A percentile compares a stretch with the other conserved stretches of the same genome.
Evolutionary conservation across 2,329 filamentous ascomycete species (phyloP).

Genomic region (Beauveria caledonica): DNA sequence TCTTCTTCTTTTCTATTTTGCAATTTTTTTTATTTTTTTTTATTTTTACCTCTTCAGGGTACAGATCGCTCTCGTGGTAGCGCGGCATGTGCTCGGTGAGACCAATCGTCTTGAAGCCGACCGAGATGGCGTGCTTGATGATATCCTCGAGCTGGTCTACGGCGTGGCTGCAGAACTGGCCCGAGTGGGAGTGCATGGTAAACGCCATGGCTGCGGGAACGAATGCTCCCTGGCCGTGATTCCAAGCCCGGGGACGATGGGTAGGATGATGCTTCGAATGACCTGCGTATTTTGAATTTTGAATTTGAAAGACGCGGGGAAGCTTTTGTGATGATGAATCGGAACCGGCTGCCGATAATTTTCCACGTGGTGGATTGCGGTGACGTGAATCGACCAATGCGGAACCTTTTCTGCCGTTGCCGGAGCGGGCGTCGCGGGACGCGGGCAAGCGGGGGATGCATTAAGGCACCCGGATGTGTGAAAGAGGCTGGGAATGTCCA

Average conservation of each 20-base stretch:
- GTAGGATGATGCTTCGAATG: too few species aligned
- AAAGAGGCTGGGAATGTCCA: neutral
- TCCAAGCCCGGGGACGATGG: too few species aligned
- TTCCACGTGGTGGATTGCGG: constrained; percentile 6
- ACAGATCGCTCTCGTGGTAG: constrained; percentile 63
- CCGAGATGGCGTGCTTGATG: constrained; percentile 66
- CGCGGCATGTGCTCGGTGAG: constrained; percentile 95
- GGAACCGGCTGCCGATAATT: too few species aligned
- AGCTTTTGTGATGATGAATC: neutral
- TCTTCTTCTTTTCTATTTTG: neutral
- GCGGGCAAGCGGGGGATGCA: neutral
- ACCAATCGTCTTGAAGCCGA: constrained; percentile 75
- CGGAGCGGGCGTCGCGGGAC: neutral
- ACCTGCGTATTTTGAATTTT: neutral
- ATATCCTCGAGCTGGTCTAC: constrained; percentile 78
- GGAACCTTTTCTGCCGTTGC: constrained; percentile 1
- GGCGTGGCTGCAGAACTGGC: constrained; percentile 94
- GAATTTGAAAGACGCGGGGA: neutral
- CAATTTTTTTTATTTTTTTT: neutral
- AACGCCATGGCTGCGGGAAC: constrained; percentile 62
- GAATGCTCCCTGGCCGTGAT: too few species aligned
- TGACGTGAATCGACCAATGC: constrained; percentile 10
- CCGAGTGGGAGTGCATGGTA: constrained; percentile 96
- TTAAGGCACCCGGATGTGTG: neutral
- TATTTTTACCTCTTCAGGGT: constrained; percentile 71